Evolutionary conservation across 2,329 filamentous ascomycete species (phyloP).

Genomic region (Cladophialophora carrionii): DNA sequence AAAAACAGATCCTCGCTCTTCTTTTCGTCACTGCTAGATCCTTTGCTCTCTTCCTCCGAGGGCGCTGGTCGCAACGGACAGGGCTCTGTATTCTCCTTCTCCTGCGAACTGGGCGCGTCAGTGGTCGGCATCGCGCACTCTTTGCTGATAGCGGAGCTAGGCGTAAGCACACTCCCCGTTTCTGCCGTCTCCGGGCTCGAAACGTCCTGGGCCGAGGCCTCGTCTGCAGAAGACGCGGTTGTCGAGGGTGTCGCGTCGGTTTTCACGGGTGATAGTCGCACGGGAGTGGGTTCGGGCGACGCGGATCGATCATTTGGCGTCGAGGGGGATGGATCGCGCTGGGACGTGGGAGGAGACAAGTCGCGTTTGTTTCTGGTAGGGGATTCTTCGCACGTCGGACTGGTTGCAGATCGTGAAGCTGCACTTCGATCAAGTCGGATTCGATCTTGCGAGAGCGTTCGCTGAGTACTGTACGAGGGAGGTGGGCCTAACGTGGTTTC

Average conservation of each 20-base stretch:
- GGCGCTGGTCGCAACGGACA: conserved; percentile 24
- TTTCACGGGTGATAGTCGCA: conserved; percentile 19
- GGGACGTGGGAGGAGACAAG: conserved; percentile 13
- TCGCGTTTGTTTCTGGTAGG: conserved; percentile 12
- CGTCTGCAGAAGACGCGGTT: conserved; percentile 23
- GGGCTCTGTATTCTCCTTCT: conserved; percentile 39
- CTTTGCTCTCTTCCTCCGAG: conserved; percentile 40
- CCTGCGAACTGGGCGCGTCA: conserved; percentile 39
- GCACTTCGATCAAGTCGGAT: conserved; percentile 33
- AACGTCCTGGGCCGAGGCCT: conserved; percentile 18
- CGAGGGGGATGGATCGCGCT: conserved; percentile 9
- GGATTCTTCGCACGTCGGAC: conserved; percentile 7
- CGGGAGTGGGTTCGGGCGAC: conserved; percentile 5
- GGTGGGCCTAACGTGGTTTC: conserved; percentile 56
- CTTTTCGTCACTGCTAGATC: conserved; percentile 45
- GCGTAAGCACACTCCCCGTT: conserved; percentile 27
- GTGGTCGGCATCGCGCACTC: conserved; percentile 37
- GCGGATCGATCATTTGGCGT: conserved; percentile 23
- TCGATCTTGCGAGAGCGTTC: conserved; percentile 45
- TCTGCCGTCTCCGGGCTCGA: conserved; percentile 33
- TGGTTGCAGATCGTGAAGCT: conserved; percentile 17
- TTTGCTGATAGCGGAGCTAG: conserved; percentile 24
- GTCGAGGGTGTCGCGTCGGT: conserved; percentile 17
- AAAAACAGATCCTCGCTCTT: conserved; percentile 53
- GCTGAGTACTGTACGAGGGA: conserved; percentile 55